These are phyloP conservation scores for Podaxis rugospora DNA, from an alignment of 768 basidiomycete species.

Conservation along the genomic window DNA sequence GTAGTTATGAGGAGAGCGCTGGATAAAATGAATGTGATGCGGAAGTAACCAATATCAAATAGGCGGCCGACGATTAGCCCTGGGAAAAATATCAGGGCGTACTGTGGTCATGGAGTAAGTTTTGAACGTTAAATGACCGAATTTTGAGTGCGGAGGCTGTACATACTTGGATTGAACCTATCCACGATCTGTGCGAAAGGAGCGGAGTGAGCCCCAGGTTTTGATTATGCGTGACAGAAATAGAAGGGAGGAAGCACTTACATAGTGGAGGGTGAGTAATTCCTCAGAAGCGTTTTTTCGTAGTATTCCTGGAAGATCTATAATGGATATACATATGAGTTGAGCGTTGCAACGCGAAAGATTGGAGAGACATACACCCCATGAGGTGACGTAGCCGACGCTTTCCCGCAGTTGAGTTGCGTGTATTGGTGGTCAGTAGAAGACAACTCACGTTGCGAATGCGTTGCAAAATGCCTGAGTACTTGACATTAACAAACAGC, in stretches of 20 bases:
- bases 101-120: constrained; percentile 34
- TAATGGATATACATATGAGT: background rate
- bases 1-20: constrained; percentile 34
- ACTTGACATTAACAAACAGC: background rate
- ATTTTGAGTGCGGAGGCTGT: background rate
- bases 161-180: constrained; percentile 67
- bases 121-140: background rate
- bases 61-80: constrained; percentile 75
- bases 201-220: background rate
- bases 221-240: background rate
- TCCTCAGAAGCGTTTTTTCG: constrained; percentile 42
- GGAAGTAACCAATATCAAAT: constrained; percentile 51
- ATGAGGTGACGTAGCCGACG: constrained; percentile 70
- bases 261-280: constrained; percentile 61
- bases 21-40: constrained; percentile 32
- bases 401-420: constrained; percentile 18
- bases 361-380: constrained; percentile 51
- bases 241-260: constrained; percentile 23
- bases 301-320: constrained; percentile 77
- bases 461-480: constrained; percentile 40
- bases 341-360: background rate
- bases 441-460: constrained; percentile 38
- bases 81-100: background rate
- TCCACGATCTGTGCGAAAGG: constrained; percentile 58
- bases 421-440: constrained; percentile 10